These are phyloP conservation scores for Sugiyamaella chiloensis DNA, from an alignment of 805 yeast species.

Conservation along the genomic window DNA sequence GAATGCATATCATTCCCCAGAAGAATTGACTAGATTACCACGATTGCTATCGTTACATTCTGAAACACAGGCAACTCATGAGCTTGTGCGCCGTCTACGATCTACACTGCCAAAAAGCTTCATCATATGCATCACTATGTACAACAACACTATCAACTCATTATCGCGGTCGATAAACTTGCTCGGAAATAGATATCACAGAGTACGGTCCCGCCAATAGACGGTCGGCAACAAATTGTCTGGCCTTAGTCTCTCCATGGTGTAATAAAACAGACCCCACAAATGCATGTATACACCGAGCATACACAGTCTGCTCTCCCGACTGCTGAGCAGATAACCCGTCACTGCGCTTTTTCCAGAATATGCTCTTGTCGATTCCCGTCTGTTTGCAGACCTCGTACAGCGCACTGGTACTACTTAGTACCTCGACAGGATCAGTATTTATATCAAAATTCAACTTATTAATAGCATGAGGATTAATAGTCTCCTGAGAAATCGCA, in stretches of 20 bases:
- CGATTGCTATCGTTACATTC: no score
- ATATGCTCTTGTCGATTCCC: constrained; percentile 28
- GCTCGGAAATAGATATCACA: constrained; percentile 23
- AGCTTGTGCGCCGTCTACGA: no score
- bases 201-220: constrained; percentile 37
- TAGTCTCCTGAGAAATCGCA: constrained; percentile 19
- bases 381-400: constrained; percentile 29
- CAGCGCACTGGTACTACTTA: constrained; percentile 29
- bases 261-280: constrained; percentile 65
- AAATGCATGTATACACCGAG: constrained; percentile 54
- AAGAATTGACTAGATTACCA: no score
- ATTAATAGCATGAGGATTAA: constrained; percentile 24
- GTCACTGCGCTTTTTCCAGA: constrained; percentile 27
- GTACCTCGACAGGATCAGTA: constrained; percentile 28
- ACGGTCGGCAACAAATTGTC: constrained; percentile 50
- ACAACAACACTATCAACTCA: no score
- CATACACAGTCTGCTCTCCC: constrained; percentile 45
- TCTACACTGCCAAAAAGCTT: no score
- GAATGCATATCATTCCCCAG: no score
- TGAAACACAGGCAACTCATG: no score
- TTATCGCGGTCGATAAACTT: constrained; percentile 6
- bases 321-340: constrained; percentile 15
- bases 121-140: no score
- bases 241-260: constrained; percentile 59
- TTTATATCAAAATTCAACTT: constrained; percentile 31